Evolutionary conservation across 2,329 filamentous ascomycete species (phyloP), one percentile per base, ranked within the genome.

Genomic region (Fusarium sororula): DNA sequence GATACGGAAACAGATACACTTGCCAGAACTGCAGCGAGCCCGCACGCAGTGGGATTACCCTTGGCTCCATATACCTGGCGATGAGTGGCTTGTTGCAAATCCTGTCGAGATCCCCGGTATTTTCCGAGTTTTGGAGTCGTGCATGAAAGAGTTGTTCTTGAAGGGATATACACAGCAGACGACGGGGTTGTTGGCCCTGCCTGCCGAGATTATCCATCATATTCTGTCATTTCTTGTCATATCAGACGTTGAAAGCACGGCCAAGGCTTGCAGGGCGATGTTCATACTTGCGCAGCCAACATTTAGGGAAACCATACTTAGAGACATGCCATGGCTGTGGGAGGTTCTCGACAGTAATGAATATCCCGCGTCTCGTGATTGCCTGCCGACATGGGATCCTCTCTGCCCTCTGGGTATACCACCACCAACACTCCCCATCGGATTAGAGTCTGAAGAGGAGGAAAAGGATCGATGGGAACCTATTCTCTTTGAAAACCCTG

Each of bases 21-120:
- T 38, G 7, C 7, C 38, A 1, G n/a, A 24, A 1, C 8, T 67
- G 2, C 3, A 14, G 1, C 30, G 9, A 44, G 44, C 44, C 13
- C 62, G 64, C 2, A 10, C 51, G 6, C 13, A 17, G 2, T 67
- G 51, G 63, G 18, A 60, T 5, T 17, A 20, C 7, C 38, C 51
- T 3, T 67, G 64, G 64, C 17, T 9, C 1, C 44, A 67, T 17
- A 7, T 26, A 1, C 11, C 38, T 1, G 53, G 65, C 3, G 28
- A 45, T 11, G 65, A 67, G 15, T 67, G 65, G 63, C 17, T 67
- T 37, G 45, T 14, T 2, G 53, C 65, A 3, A 67, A 67, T 3
- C 65, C 65, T 3, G 45, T 61, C 0, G 63, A 68, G 28, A 7
- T 68, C 7, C 35, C 63, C 1, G 35, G 20, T 0, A n/a, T 68